Percentiles rank a stretch among this genome's conserved stretches.
Evolutionary conservation across 495 filamentous ascomycete genomes (phyloP).

Genomic region (Hypoxylon lienhwacheense): DNA sequence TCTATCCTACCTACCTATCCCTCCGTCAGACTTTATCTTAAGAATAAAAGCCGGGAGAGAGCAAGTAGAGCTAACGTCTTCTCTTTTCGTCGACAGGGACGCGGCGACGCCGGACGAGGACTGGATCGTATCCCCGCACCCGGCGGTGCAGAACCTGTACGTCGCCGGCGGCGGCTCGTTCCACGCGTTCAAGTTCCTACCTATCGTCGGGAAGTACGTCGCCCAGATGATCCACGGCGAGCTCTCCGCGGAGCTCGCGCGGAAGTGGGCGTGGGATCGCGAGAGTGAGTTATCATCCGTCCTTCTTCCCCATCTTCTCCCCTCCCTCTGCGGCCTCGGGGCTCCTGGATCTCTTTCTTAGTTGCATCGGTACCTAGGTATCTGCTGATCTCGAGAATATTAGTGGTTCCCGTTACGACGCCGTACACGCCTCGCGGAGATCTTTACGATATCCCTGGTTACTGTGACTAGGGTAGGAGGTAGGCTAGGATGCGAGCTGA

Average conservation of each 20-base stretch:
- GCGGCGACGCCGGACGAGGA: constrained; percentile 46
- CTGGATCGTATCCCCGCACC: constrained; percentile 56
- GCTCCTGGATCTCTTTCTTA: too few species aligned
- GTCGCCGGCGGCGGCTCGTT: constrained; percentile 44
- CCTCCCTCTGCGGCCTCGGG: background rate
- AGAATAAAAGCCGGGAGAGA: too few species aligned
- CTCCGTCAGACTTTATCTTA: too few species aligned
- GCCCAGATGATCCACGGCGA: constrained; percentile 53
- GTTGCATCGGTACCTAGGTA: too few species aligned
- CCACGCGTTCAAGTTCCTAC: constrained; percentile 57
- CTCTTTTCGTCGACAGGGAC: too few species aligned
- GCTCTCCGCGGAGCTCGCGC: constrained; percentile 41
- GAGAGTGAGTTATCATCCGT: constrained; percentile 5
- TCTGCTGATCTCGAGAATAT: background rate
- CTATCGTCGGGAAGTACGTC: constrained; percentile 57
- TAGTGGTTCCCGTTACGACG: background rate
- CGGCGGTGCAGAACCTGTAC: constrained; percentile 45
- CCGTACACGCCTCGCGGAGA: background rate
- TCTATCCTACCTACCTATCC: background rate
- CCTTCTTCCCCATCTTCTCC: background rate
- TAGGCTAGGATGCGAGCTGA: background rate
- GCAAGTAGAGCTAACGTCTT: too few species aligned
- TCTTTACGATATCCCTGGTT: background rate
- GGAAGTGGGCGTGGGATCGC: constrained; percentile 55
- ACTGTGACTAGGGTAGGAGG: background rate